These are phyloP conservation scores for Populus trichocarpa DNA, from an alignment of 441 rosid genomes.

Conservation along the genomic window DNA sequence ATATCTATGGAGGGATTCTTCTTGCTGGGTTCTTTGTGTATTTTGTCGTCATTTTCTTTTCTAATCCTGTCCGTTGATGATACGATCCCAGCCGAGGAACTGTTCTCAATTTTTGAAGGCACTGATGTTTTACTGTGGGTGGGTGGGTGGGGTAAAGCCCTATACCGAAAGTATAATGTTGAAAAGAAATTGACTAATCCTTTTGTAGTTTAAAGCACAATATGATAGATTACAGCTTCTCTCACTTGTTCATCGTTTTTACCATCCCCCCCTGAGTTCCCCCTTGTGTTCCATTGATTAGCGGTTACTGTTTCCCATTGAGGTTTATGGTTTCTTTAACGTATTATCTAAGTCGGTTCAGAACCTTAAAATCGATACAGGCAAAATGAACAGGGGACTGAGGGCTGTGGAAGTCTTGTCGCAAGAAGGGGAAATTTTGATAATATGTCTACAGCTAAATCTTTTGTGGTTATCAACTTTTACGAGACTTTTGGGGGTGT, in stretches of 20 bases:
- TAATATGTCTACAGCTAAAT: not conserved
- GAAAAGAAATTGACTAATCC: not conserved
- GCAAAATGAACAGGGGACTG: not conserved
- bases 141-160: not conserved
- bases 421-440: not conserved
- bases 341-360: not conserved
- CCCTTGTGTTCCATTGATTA: not conserved
- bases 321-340: not conserved
- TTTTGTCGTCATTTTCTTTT: slow-evolving; percentile 79
- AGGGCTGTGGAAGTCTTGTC: not conserved
- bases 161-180: not conserved
- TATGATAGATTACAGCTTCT: not conserved
- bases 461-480: too few species aligned
- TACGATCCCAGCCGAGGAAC: not conserved
- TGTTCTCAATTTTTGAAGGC: not conserved
- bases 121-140: too few species aligned
- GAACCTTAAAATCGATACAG: not conserved
- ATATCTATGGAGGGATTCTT: slow-evolving; percentile 80
- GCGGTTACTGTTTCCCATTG: not conserved
- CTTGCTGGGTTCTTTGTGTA: slow-evolving; percentile 85
- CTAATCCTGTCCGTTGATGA: slow-evolving; percentile 72
- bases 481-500: too few species aligned
- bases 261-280: not conserved
- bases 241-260: not conserved
- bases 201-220: not conserved